These are phyloP conservation scores for Termitomyces sp. DNA, from an alignment of 768 basidiomycete genomes.

Conservation along the genomic window DNA sequence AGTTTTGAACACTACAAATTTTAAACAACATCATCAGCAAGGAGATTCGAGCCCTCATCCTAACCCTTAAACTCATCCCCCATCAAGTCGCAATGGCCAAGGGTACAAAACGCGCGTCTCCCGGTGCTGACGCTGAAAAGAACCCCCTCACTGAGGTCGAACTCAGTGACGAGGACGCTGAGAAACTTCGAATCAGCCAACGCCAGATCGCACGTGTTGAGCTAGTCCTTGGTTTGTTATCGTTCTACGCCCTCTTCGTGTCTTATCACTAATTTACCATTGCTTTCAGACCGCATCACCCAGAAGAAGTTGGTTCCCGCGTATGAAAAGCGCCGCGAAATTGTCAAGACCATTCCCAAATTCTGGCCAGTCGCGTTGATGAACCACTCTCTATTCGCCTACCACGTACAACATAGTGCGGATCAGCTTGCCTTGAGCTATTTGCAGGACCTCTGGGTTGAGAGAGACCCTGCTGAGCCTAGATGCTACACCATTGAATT, in stretches of 20 bases:
- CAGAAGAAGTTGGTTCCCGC: conserved; percentile 51
- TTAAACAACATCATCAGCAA: conserved; percentile 11
- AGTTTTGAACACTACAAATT: conserved; percentile 16
- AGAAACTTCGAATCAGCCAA: conserved; percentile 59
- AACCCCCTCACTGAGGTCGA: conserved; percentile 61
- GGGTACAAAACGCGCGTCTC: conserved; percentile 70
- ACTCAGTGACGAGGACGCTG: conserved; percentile 65
- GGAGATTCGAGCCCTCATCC: conserved; percentile 6
- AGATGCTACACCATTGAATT: conserved; percentile 85
- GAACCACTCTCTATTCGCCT: conserved; percentile 59
- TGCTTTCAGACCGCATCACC: conserved; percentile 53
- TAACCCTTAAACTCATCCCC: conserved; percentile 13
- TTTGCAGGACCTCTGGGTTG: conserved; percentile 82
- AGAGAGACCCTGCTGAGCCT: conserved; percentile 65
- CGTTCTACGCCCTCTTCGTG: background rate
- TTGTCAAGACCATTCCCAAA: conserved; percentile 60
- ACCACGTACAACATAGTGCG: conserved; percentile 63
- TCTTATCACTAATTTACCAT: background rate
- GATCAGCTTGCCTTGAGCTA: conserved; percentile 82
- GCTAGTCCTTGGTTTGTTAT: conserved; percentile 53
- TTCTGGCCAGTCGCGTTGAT: conserved; percentile 87
- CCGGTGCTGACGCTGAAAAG: conserved; percentile 75
- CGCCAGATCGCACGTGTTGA: conserved; percentile 69
- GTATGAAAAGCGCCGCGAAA: conserved; percentile 65
- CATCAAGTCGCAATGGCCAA: conserved; percentile 28